Percentiles rank a stretch among this genome's conserved stretches.
phyloP scores from a whole-genome alignment of 202 grass and related monocot genomes.

The Setaria viridis region DNA sequence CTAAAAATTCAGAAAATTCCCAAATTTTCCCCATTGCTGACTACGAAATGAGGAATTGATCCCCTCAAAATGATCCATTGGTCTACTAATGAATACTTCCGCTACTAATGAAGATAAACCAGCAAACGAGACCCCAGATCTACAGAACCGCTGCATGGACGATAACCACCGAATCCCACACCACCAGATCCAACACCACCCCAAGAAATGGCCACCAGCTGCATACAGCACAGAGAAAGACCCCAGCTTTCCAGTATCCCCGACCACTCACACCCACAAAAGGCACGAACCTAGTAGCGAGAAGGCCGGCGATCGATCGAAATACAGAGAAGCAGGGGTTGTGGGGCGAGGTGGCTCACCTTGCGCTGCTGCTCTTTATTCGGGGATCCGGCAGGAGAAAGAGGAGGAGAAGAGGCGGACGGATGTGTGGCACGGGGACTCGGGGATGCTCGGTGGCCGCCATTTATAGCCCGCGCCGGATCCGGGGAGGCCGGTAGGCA shows the following conservation, averaged over 20 bases:
- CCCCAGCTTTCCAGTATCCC: not conserved
- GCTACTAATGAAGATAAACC: not conserved
- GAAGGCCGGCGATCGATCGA: not conserved
- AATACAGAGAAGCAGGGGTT: not conserved
- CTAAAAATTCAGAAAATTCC: not conserved
- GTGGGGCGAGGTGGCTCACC: slow-evolving; percentile 30
- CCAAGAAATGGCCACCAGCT: not conserved
- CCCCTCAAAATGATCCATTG: not conserved
- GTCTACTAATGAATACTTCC: too few species aligned
- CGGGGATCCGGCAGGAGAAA: not conserved
- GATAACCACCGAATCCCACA: too few species aligned
- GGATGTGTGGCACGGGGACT: slow-evolving; percentile 39
- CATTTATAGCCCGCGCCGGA: slow-evolving; percentile 49
- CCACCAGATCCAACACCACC: slow-evolving; percentile 12
- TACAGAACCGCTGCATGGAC: not conserved
- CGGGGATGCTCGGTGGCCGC: not conserved
- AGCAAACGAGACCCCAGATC: slow-evolving; percentile 10
- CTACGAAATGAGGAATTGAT: not conserved
- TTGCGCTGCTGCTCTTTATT: slow-evolving; percentile 45
- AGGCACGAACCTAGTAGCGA: not conserved
- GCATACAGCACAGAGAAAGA: not conserved
- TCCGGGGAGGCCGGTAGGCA: slow-evolving; percentile 2
- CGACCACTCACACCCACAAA: not conserved
- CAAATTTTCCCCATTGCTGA: not conserved
- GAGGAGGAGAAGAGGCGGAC: not conserved